Evolutionary conservation across 106 monocot genomes (phyloP), one percentile per base, ranked within the genome.

Genomic region (Alisma plantagoaquatica): DNA sequence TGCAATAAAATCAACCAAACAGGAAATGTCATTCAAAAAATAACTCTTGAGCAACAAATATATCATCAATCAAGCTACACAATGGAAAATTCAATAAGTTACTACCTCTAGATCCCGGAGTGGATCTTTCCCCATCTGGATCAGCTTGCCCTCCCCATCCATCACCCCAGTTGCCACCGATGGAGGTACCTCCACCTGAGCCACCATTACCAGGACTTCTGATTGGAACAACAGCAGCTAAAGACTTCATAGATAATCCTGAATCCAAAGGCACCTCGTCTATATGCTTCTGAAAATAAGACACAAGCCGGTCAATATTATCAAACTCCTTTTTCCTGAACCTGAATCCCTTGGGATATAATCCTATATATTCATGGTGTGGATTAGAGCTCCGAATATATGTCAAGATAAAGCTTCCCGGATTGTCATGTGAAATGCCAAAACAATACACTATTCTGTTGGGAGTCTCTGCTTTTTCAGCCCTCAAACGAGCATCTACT

Each of bases 201-300:
- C 70, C 78, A 62, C 82, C 51, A 27, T 18, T 64, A 16, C 66
- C 71, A 29, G 81, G 68, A 33, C 77, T 77, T 73, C 67, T 84
- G 67, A 91, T 91, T 18, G 84, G 96, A 35, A 96, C 96, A 63
- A 68, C 75, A n/a, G 96, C 96, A 27, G 88, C 96, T 49, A 89
- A 64, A 17, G 71, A 68, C 38, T 65, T 60, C 3, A 78, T 51
- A 19, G 80, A 75, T 32, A 67, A 72, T 4, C 56, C 72, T 29
- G 77, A 64, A n/a, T n/a, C n/a, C 55, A 60, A 68, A 48, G 66
- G 73, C 33, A 70, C 60, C 33, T 79, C 81, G 56, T 90, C 76
- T 63, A 98, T 85, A 31, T 90, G 78, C 51, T 54, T 81, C 68
- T 98, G 98, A 33, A 98, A 98, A 64, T 66, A 77, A 30, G 78